Conservation (phyloP, 345 rosid genomes). For the Microthlaspi erraticum region DNA sequence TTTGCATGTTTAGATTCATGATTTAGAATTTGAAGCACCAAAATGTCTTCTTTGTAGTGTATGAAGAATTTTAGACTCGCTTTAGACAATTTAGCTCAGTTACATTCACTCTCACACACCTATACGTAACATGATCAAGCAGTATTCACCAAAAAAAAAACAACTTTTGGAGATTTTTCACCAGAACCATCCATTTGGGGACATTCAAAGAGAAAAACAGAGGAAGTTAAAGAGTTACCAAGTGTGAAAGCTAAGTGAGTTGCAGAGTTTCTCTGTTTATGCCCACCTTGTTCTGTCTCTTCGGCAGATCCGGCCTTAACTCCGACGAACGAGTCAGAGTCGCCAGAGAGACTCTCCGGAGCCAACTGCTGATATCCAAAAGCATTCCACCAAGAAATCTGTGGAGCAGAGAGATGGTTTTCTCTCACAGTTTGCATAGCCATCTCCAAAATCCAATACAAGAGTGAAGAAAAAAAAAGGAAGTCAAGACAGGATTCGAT, state of each 20-base stretch:
- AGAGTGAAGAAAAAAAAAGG: not conserved
- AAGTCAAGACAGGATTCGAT: constrained; percentile 9
- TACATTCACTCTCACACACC: not conserved
- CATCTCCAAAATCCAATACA: constrained; percentile 49
- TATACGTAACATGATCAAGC: not conserved
- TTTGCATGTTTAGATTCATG: not conserved
- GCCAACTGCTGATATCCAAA: constrained; percentile 57
- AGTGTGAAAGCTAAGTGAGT: constrained; percentile 65
- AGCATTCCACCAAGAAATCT: constrained; percentile 70
- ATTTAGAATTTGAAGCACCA: not conserved
- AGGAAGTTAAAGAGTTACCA: constrained; percentile 50
- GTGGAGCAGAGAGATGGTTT: constrained; percentile 58
- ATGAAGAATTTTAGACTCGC: not conserved
- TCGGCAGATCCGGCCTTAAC: constrained; percentile 51
- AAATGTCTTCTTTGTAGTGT: not conserved
- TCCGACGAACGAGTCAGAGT: constrained; percentile 52
- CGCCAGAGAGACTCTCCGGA: constrained; percentile 54
- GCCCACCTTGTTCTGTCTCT: constrained; percentile 47
- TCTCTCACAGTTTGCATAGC: constrained; percentile 83
- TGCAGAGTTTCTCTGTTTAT: constrained; percentile 48
- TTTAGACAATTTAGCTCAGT: constrained; percentile 16
- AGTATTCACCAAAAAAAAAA: constrained; percentile 13
- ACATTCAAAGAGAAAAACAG: not conserved
- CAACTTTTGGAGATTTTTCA: not conserved
- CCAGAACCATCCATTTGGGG: constrained; percentile 7